These are phyloP conservation scores for Telfairia occidentalis DNA, from an alignment of 331 rosid species.

Conservation along the genomic window DNA sequence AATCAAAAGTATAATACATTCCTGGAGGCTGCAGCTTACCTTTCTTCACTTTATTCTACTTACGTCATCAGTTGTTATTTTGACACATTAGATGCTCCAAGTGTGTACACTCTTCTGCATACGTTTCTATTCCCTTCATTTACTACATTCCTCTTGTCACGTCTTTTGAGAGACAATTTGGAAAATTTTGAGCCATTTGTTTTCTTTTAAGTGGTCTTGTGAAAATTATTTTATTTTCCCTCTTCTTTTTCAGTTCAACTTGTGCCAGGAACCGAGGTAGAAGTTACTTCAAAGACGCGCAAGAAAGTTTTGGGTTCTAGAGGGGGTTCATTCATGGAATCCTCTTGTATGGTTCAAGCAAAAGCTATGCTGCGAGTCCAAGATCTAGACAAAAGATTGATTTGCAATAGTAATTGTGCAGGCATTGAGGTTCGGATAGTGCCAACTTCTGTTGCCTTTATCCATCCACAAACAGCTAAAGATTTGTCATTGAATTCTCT, in stretches of 20 bases:
- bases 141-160: not conserved
- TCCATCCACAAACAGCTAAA: conserved; percentile 83
- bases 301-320: conserved; percentile 27
- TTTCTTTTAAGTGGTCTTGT: not conserved
- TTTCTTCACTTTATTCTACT: not conserved
- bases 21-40: not conserved
- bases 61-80: not conserved
- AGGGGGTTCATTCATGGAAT: conserved; percentile 23
- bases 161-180: not conserved
- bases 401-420: conserved; percentile 25
- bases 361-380: conserved; percentile 70
- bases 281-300: conserved; percentile 82
- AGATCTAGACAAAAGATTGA: conserved; percentile 43
- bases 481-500: conserved; percentile 44
- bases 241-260: conserved; percentile 60
- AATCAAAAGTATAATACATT: not conserved
- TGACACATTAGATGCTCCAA: not conserved
- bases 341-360: conserved; percentile 24
- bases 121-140: not conserved
- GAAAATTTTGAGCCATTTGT: not conserved
- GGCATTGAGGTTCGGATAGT: conserved; percentile 51
- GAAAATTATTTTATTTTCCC: not conserved
- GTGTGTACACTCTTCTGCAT: not conserved
- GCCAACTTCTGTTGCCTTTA: conserved; percentile 69
- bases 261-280: conserved; percentile 69